Evolutionary conservation across 1,284 basidiomycete genomes (phyloP).

Genomic region (Marasmius sp.): DNA sequence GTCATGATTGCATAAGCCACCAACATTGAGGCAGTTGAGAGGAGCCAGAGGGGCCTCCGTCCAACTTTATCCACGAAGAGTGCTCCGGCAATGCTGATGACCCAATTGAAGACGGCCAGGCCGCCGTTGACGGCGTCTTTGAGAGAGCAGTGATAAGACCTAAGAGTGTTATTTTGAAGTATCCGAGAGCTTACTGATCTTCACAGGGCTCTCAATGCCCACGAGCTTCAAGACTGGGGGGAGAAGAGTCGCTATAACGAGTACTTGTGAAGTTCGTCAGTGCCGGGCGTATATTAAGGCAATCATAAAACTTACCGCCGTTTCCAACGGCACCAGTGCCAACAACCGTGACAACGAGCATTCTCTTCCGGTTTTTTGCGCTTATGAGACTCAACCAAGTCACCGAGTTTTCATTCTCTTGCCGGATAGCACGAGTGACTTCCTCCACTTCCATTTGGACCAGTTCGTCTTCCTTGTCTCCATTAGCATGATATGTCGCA

Average conservation of each 20-base stretch:
- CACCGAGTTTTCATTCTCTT: background rate
- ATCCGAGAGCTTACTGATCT: no score
- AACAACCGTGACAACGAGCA: background rate
- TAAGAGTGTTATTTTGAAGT: background rate
- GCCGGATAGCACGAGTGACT: background rate
- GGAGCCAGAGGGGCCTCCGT: background rate
- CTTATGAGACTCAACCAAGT: background rate
- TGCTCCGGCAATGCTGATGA: background rate
- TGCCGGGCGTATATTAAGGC: no score
- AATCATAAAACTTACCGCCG: background rate
- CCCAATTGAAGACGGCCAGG: background rate
- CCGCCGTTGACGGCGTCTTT: background rate
- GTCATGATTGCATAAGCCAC: background rate
- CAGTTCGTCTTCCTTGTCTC: background rate
- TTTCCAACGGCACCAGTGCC: background rate
- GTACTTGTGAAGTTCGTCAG: no score
- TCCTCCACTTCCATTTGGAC: background rate
- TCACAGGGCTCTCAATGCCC: no score
- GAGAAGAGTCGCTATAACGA: background rate
- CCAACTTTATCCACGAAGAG: background rate
- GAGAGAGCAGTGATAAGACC: background rate
- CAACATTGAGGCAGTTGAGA: background rate
- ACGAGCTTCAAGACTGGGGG: background rate
- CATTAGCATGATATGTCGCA: background rate
- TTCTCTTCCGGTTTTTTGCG: background rate